A percentile compares a stretch with the other conserved stretches of the same genome.
These are phyloP conservation scores for Geotrichum candidum DNA, from an alignment of 1,139 yeast genomes.

Conservation along the genomic window DNA sequence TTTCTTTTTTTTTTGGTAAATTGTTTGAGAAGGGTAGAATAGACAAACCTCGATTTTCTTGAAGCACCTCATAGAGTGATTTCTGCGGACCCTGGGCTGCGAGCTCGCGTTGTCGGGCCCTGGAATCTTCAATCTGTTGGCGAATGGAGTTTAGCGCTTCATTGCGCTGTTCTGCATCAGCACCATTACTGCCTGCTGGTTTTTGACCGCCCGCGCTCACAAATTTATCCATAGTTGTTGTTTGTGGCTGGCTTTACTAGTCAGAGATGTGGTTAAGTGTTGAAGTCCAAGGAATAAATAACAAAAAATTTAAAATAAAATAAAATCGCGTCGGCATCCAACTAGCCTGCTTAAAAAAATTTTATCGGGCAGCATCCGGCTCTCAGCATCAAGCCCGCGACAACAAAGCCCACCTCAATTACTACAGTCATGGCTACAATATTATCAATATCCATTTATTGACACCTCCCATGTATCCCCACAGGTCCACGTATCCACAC, in stretches of 20 bases:
- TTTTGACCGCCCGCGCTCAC: not conserved
- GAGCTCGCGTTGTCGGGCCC: constrained; percentile 6
- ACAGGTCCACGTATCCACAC: not conserved
- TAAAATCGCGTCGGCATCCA: not conserved
- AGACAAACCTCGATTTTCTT: constrained; percentile 23
- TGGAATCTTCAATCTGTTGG: constrained; percentile 7
- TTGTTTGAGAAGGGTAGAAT: not conserved
- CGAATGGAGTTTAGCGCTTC: constrained; percentile 1
- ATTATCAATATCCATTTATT: not conserved
- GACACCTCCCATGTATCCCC: not conserved
- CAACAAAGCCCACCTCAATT: too few species aligned
- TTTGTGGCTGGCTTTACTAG: not conserved
- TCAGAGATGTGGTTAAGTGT: not conserved
- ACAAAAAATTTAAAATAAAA: too few species aligned
- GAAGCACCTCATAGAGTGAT: constrained; percentile 24
- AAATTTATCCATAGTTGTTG: not conserved
- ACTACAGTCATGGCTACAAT: not conserved
- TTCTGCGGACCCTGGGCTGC: constrained; percentile 4
- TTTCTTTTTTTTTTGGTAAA: too few species aligned
- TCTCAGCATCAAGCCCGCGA: too few species aligned
- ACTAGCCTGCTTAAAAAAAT: not conserved
- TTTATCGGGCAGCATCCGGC: not conserved
- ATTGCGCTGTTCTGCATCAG: not conserved
- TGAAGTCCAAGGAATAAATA: too few species aligned
- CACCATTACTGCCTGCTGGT: not conserved